Evolutionary conservation across 169 alveolate species (phyloP).

Genomic region (Plasmodium inui): DNA sequence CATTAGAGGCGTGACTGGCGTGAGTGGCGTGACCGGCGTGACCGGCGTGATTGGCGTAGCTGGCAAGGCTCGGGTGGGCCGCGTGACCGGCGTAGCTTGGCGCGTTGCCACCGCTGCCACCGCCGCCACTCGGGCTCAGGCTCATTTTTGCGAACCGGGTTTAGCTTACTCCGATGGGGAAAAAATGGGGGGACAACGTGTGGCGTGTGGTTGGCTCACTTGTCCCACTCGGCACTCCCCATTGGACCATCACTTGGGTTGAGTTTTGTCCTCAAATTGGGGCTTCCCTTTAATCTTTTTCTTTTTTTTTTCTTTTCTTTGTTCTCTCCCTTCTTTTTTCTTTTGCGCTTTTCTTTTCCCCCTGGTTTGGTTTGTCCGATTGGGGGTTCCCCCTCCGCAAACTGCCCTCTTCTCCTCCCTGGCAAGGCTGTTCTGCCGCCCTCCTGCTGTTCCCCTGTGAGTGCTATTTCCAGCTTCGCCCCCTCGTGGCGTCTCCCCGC

Average conservation of each 20-base stretch:
- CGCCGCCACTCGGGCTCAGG: neutral
- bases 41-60: too few species aligned
- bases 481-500: neutral
- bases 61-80: neutral
- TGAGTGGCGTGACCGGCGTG: too few species aligned
- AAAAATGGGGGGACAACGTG: neutral
- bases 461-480: neutral
- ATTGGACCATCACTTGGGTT: neutral
- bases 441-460: neutral
- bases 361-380: neutral
- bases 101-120: neutral
- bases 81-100: neutral
- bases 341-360: neutral
- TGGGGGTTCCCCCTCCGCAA: neutral
- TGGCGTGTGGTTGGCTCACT: neutral
- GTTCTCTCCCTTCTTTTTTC: neutral
- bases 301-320: neutral
- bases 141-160: neutral
- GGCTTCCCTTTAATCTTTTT: neutral
- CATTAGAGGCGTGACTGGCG: too few species aligned
- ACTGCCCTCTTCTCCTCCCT: neutral
- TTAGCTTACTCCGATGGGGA: neutral
- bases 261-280: neutral
- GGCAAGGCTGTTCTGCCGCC: neutral
- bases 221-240: neutral